Conservation (phyloP, 2,329 filamentous ascomycete species). For the Ophiostoma sp. region DNA sequence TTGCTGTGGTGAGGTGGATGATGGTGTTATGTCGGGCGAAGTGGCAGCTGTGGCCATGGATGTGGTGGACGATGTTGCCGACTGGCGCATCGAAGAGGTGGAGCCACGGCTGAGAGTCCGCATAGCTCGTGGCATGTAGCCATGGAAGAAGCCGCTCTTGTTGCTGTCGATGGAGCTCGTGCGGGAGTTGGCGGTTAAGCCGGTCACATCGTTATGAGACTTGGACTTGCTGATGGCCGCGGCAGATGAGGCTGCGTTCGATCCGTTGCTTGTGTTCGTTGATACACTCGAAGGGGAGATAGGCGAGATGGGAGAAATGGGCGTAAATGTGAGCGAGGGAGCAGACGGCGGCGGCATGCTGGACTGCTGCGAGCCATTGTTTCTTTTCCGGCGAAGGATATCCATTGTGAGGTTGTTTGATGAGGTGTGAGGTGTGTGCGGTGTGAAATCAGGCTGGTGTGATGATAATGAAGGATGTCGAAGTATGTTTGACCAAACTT, state of each 20-base stretch:
- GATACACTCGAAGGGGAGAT: background rate
- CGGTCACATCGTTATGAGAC: slow-evolving; percentile 29
- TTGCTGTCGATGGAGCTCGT: slow-evolving; percentile 33
- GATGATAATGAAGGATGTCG: background rate
- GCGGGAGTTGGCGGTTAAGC: slow-evolving; percentile 29
- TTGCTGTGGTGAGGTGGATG: slow-evolving; percentile 21
- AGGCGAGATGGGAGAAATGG: background rate
- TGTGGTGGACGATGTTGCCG: slow-evolving; percentile 18
- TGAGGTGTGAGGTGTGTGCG: background rate
- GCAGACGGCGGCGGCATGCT: slow-evolving; percentile 18
- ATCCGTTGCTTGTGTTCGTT: background rate
- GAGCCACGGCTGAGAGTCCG: slow-evolving; percentile 34
- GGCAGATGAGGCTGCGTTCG: background rate
- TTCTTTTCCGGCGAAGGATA: slow-evolving; percentile 27
- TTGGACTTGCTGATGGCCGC: slow-evolving; percentile 24
- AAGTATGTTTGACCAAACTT: background rate
- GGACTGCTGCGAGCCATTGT: slow-evolving; percentile 9
- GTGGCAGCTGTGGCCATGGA: slow-evolving; percentile 21
- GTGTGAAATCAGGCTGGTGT: background rate
- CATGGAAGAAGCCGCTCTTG: slow-evolving; percentile 33
- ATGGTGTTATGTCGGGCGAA: slow-evolving; percentile 24
- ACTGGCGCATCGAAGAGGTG: slow-evolving; percentile 23
- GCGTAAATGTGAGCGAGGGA: slow-evolving; percentile 19
- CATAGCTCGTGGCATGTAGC: slow-evolving; percentile 30
- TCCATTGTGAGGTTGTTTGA: slow-evolving; percentile 23